phyloP scores from a whole-genome alignment of 208 protist species.

The Leishmania tropica region DNA sequence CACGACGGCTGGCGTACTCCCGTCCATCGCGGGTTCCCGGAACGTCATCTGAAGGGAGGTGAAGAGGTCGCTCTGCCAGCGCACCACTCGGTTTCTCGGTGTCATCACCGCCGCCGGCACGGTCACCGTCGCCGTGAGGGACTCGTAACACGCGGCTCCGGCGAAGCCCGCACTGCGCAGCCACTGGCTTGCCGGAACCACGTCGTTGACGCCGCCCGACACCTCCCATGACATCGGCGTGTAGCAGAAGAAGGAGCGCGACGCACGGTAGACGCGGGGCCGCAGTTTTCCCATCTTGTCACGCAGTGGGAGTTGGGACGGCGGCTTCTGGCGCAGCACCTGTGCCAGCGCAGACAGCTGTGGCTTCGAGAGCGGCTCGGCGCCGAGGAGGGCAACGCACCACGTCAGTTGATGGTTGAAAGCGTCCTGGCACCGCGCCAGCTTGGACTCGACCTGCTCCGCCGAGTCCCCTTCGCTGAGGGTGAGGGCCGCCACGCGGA shows the following conservation, averaged over 20 bases:
- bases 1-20: background rate
- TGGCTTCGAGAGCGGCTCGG: constrained; percentile 27
- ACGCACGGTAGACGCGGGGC: constrained; percentile 37
- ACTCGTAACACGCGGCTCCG: constrained; percentile 13
- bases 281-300: constrained; percentile 59
- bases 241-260: constrained; percentile 66
- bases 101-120: constrained; percentile 31
- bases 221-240: constrained; percentile 29
- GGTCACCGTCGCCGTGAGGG: constrained; percentile 19
- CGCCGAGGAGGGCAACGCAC: constrained; percentile 66
- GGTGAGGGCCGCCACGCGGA: constrained; percentile 71
- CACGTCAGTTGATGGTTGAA: constrained; percentile 63
- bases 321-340: constrained; percentile 38
- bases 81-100: constrained; percentile 38
- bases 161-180: constrained; percentile 39
- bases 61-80: constrained; percentile 81
- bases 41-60: constrained; percentile 54
- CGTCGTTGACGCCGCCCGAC: constrained; percentile 12
- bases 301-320: constrained; percentile 39
- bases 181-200: constrained; percentile 51
- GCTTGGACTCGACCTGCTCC: constrained; percentile 60
- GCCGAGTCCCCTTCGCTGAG: constrained; percentile 48
- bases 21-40: constrained; percentile 31
- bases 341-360: constrained; percentile 43
- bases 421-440: constrained; percentile 61